Evolutionary conservation across 257 asterid species (phyloP), one percentile per base, ranked within the genome.

Genomic region (Penstemon barbatus): DNA sequence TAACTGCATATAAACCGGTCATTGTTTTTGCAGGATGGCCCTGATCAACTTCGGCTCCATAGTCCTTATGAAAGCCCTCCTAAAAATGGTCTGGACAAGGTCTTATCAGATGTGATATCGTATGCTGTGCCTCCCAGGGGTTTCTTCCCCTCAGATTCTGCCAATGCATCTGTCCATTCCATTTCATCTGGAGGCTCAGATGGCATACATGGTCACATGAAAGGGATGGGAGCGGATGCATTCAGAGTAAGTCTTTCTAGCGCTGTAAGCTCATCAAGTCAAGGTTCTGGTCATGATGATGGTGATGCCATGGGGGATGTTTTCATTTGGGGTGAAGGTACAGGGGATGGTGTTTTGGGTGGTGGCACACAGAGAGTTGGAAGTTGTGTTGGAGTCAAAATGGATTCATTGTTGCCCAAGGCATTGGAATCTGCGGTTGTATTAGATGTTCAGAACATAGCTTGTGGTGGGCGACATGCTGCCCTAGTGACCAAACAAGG

Each of bases 191-290:
- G 97, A 74, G 90, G 91, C 66, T 90, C 98, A 59, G 97, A 93
- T 76, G 76, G 91, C 78, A 51, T 86, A 36, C 97, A 84, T 81
- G 92, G 95, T 75, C 94, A 88, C 65, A 78, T 84, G 89, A 90
- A 87, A 81, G 92, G 89, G 58, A 71, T 71, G 70, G 97, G 91
- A 51, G 84, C 75, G 71, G 98, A 93, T 82, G 91, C 96, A 78
- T 90, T 90, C 77, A 85, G 98, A 79, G 90, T 93, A 65, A 93
- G 98, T 83, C 98, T 93, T 77, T 93, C 98, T 54, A 93, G 98
- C 80, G 97, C 98, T 49, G 97, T 93, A 73, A 93, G 98, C 87
- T 93, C 98, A 66, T 90, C 98, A 67, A 93, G 97, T 82, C 98
- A 93, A 79, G 97, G 98, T 70, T 93, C 98, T 76, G 98, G 98